Base-by-base conservation (phyloP, 2,329 filamentous ascomycete genomes). In the Leptographium lundbergii region DNA sequence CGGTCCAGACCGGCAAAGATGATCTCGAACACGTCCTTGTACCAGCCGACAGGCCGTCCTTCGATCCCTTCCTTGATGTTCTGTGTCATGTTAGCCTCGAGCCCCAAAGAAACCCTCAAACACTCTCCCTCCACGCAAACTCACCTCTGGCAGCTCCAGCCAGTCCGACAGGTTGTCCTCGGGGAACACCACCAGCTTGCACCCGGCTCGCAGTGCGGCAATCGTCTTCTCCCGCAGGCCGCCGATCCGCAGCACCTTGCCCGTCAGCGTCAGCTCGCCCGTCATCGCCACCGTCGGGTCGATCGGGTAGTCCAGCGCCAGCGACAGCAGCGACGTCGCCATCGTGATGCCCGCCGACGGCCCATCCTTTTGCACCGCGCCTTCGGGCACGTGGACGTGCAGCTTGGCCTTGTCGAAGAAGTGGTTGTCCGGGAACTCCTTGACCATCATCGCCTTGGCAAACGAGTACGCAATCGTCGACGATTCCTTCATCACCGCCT, bases 41-140 rank as follows among this genome's bases (percentile, higher is more conserved):
- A 99, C 94, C 94, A 99, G 68, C 82, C 85, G 22, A 92, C 92
- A 0, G 94, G 87, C 65, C 87, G 88, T 67, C 95, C 94, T 73
- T 96, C 86, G 63, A 99, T 89, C 65, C 91, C 91, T 68, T 95
- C 83, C 75, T 97, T 99, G 77, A 99, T 99, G 70, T 97, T 97
- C 94, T 99, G 70, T 60, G 52, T 17, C 3, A 11, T 10, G 58
- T 63, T 53, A 59, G 59, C 45, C 27, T 55, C 14, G 27, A 5
- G 19, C 13, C 14, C 10, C 5, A 27, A 5, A 25, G 5, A 4
- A 27, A n/a, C n/a, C n/a, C n/a, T n/a, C n/a, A n/a, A n/a, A n/a
- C n/a, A n/a, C n/a, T n/a, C n/a, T n/a, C n/a, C n/a, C n/a, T n/a
- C n/a, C n/a, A n/a, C 80, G 89, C 72, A 10, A 54, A 80, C 89